Conservation (phyloP, 148 eudicot species). For the Chenopodium berlandieri region DNA sequence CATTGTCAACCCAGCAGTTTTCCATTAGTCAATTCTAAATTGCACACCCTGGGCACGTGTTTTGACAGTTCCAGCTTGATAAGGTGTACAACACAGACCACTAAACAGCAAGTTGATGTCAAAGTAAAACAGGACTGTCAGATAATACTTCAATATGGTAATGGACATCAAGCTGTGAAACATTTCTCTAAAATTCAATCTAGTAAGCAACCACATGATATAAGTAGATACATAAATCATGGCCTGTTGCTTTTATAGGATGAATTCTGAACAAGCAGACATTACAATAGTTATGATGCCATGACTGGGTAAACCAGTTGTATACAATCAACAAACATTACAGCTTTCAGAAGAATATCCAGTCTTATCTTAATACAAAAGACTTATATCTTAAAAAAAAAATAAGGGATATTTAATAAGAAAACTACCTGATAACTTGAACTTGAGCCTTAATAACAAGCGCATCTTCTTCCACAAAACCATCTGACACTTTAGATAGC, state of each 20-base stretch:
- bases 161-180: not conserved
- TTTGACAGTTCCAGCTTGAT: not conserved
- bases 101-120: no score
- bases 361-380: not conserved
- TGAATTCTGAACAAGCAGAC: not conserved
- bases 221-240: not conserved
- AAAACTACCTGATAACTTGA: conserved; percentile 75
- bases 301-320: not conserved
- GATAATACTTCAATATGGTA: not conserved
- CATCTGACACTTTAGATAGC: conserved; percentile 76
- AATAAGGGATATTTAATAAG: not conserved
- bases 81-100: not conserved
- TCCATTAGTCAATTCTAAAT: not conserved
- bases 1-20: not conserved
- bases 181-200: not conserved
- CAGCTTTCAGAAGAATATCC: no score
- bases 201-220: not conserved
- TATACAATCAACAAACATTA: not conserved
- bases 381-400: no score
- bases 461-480: conserved; percentile 74
- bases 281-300: not conserved
- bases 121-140: not conserved
- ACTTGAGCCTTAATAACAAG: conserved; percentile 88
- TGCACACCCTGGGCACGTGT: not conserved
- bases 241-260: not conserved